phyloP scores from a whole-genome alignment of 2,329 filamentous ascomycete genomes.

The Metarhizium sp. region DNA sequence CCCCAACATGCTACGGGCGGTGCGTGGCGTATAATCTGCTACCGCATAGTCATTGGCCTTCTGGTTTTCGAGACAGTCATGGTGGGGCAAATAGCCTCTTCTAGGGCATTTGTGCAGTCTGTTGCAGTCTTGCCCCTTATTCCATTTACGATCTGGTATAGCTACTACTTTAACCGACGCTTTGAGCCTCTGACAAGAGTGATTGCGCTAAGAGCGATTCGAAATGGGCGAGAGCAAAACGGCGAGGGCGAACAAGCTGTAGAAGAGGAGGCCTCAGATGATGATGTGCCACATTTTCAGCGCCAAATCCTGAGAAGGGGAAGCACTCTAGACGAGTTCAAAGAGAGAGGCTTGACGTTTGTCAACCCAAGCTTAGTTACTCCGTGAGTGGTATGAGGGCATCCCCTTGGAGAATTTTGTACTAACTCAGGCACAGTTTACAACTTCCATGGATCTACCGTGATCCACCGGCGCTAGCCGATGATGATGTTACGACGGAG shows the following conservation, averaged over 20 bases:
- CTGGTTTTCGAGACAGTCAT: conserved; percentile 87
- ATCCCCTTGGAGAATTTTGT: not conserved
- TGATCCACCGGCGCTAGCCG: conserved; percentile 37
- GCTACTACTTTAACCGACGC: conserved; percentile 66
- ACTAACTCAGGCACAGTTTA: conserved; percentile 33
- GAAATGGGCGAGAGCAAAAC: conserved; percentile 37
- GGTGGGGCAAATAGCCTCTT: conserved; percentile 72
- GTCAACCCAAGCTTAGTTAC: conserved; percentile 66
- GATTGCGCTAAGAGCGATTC: conserved; percentile 82
- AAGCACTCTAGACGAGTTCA: conserved; percentile 63
- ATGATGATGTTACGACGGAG: conserved; percentile 17
- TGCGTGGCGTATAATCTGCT: conserved; percentile 95
- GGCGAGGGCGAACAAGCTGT: conserved; percentile 28
- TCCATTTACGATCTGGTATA: conserved; percentile 78
- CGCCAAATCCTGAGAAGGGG: conserved; percentile 38
- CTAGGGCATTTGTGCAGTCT: conserved; percentile 63
- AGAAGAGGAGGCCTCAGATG: conserved; percentile 28
- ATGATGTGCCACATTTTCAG: conserved; percentile 32
- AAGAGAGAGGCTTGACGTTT: conserved; percentile 61
- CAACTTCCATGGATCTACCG: conserved; percentile 60
- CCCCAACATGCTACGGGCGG: conserved; percentile 87
- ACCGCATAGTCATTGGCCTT: conserved; percentile 77
- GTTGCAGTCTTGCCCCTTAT: conserved; percentile 68
- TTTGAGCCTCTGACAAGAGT: conserved; percentile 88
- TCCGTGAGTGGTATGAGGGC: conserved; percentile 41